A percentile compares a stretch with the other conserved stretches of the same genome.
Evolutionary conservation across 83 land plant genomes (phyloP).

Genomic region (Diphasiastrum complanatum): DNA sequence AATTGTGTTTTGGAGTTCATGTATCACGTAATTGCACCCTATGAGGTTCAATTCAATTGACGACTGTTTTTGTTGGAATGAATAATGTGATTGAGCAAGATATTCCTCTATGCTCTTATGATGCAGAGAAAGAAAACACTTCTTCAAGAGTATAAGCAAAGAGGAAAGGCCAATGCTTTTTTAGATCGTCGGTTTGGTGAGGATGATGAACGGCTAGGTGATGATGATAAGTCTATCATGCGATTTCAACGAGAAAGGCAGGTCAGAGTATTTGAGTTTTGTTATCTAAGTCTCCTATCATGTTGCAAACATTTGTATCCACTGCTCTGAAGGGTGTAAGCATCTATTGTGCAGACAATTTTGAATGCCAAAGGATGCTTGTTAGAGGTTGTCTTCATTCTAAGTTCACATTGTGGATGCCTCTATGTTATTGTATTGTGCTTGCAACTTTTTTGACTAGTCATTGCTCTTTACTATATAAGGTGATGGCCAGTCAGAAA

Average conservation of each 20-base stretch:
- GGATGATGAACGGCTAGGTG: constrained; percentile 57
- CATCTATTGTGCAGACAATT: no score
- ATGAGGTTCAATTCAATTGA: not conserved
- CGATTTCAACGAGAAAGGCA: constrained; percentile 77
- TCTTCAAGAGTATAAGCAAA: constrained; percentile 75
- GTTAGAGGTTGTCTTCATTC: no score
- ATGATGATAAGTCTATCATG: constrained; percentile 74
- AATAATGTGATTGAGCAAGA: not conserved
- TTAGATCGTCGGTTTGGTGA: constrained; percentile 89
- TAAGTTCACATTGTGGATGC: no score
- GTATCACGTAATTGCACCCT: no score
- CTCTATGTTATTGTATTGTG: no score
- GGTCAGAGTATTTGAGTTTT: constrained; percentile 34
- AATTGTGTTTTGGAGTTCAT: no score
- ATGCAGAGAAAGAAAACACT: constrained; percentile 78
- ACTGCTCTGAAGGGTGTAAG: not conserved
- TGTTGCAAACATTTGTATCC: not conserved
- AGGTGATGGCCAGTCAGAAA: no score
- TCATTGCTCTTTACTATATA: no score
- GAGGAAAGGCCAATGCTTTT: constrained; percentile 62
- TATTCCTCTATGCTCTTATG: no score
- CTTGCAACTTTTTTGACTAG: no score
- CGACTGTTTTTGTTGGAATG: not conserved
- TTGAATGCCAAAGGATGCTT: no score
- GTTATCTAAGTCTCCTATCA: not conserved